Base-by-base conservation (phyloP, 352 stramenopile species). In the Pythium aristosporum region DNA sequence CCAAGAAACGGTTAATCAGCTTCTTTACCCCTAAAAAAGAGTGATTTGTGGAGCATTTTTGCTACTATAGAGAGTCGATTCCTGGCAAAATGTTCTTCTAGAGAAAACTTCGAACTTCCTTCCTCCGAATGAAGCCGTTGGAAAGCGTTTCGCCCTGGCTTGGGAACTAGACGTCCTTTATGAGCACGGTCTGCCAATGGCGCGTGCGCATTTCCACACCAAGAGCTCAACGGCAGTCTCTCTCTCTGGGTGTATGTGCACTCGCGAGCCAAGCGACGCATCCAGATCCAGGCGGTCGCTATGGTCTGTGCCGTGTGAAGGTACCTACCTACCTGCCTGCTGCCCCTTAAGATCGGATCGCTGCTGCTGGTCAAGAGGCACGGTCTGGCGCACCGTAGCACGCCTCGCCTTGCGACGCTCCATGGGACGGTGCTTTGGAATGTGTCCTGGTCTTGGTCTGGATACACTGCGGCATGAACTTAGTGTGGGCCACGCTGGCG, bases 21-120 rank as follows among this genome's bases (percentile, higher is more conserved):
- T 12, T 41, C 1, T 16, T 1, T 15, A 41, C n/a, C 46, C 13
- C n/a, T 16, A 55, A 61, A 10, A 50, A 61, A 13, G 18, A 48
- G 28, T 41, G 30, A n/a, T 28, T 41, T 41, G 21, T 3, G 28
- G 5, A 41, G 37, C 16, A 7, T 18, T 2, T 6, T 18, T 55
- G 62, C 30, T 65, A 42, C 28, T 59, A 23, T 69, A 63, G 21
- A 66, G 54, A 59, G 60, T 65, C 41, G 46, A 63, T 61, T 46
- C 57, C 23, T 37, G 46, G 5, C n/a, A 23, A 50, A 25, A 25
- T 25, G 57, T 49, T 65, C 58, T 61, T 49, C 16, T 58, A 65
- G 32, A 74, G 67, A 57, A 63, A 58, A 46, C 39, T 63, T 68
- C 61, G 18, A 63, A 61, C 49, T 53, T 68, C n/a, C 52, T 44